Conservation (phyloP, 495 filamentous ascomycete genomes). For the Penicillium lagena region DNA sequence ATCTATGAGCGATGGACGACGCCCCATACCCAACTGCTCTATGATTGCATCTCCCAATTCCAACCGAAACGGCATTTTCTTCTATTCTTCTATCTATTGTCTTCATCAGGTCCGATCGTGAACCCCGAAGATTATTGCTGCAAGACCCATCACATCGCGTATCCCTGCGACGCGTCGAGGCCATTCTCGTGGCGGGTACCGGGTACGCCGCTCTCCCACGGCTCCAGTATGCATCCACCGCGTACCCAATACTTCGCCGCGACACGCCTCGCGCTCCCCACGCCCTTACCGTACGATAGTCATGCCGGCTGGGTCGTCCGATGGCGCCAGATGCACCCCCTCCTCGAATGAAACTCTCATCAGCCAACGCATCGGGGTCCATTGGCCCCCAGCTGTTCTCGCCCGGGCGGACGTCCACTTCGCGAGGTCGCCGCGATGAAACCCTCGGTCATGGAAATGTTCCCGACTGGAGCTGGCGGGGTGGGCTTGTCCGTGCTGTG, state of each 20-base stretch:
- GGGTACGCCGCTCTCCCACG: not conserved
- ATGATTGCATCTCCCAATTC: too few species aligned
- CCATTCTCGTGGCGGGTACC: not conserved
- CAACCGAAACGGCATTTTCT: too few species aligned
- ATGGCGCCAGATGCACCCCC: not conserved
- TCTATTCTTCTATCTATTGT: too few species aligned
- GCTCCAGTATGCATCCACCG: not conserved
- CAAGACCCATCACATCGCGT: not conserved
- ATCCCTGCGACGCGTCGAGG: constrained; percentile 9
- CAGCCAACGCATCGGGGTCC: not conserved
- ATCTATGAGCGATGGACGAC: too few species aligned
- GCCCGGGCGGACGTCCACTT: too few species aligned
- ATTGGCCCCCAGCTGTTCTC: not conserved
- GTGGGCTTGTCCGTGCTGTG: too few species aligned
- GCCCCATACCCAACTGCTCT: too few species aligned
- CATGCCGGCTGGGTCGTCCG: not conserved
- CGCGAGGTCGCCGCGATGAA: not conserved
- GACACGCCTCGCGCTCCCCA: not conserved
- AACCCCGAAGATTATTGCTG: not conserved
- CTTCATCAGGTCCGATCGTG: too few species aligned
- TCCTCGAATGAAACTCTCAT: not conserved
- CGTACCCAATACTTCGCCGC: not conserved
- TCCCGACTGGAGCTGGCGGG: too few species aligned
- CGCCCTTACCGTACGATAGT: not conserved
- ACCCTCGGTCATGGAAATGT: not conserved